Evolutionary conservation across 306 rosid genomes (phyloP).

Genomic region (Fragaria nilgerrensis): DNA sequence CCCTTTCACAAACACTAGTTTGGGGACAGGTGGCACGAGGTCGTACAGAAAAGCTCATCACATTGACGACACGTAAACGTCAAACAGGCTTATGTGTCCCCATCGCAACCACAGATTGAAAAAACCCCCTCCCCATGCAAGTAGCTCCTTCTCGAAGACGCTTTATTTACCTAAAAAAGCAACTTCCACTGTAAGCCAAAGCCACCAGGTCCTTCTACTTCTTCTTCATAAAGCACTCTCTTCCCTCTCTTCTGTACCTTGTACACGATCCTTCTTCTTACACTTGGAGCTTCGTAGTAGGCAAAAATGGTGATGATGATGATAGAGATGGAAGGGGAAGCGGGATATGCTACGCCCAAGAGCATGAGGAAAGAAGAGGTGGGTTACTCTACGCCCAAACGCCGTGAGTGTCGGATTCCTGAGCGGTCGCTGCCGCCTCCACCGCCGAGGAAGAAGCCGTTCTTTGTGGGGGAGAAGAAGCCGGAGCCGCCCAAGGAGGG

Average conservation of each 20-base stretch:
- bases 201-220: neutral
- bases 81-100: slow-evolving; percentile 13
- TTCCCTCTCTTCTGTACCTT: neutral
- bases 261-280: neutral
- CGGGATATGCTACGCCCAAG: neutral
- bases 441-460: slow-evolving; percentile 61
- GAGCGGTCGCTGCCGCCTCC: slow-evolving; percentile 50
- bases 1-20: neutral
- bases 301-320: neutral
- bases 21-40: neutral
- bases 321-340: neutral
- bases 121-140: neutral
- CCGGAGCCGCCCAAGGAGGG: slow-evolving; percentile 41
- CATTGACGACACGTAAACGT: slow-evolving; percentile 9
- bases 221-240: neutral
- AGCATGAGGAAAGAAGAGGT: neutral
- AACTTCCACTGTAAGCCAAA: slow-evolving; percentile 26
- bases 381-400: slow-evolving; percentile 56
- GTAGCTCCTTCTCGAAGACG: neutral
- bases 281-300: neutral
- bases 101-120: neutral
- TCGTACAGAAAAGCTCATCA: neutral
- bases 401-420: slow-evolving; percentile 48
- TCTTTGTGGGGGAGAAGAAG: slow-evolving; percentile 21
- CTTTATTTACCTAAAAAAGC: slow-evolving; percentile 1